Evolutionary conservation across 352 stramenopile genomes (phyloP), one percentile per base, ranked within the genome.

Genomic region (Phytophthora rubi): DNA sequence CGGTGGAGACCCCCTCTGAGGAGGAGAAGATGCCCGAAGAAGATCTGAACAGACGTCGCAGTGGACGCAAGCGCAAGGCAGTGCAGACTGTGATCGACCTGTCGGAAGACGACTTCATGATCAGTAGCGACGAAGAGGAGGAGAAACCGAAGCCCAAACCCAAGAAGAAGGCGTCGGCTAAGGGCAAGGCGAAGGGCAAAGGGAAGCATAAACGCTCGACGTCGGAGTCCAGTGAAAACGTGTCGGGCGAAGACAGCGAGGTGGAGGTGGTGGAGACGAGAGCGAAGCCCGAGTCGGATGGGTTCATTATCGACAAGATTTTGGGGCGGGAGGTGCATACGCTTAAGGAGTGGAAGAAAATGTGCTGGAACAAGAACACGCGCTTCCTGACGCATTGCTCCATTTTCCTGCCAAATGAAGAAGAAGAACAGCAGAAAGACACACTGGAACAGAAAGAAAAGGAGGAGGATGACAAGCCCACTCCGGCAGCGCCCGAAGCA

Each of bases 291-390:
- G 89, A 92, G 52, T 64, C 51, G 15, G 63, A 75, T 9, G 75
- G 67, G 21, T 96, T 94, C 67, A 76, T 95, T 42, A 91, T 97
- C 58, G 89, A 92, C 71, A 97, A 97, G 61, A 53, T 97, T 2
- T 61, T 97, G 30, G 89, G 82, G 21, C 77, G 83, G 3, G 89
- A 97, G 49, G 79, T 85, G 15, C 89, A 95, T 62, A 95, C 89
- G 6, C 48, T 81, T 8, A 93, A 93, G 44, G 81, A 94, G 52
- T 96, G 89, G 89, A 73, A 78, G 52, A 90, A 87, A 47, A 88
- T 91, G 5, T 92, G 88, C 33, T 75, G 69, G 56, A 82, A 88
- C 67, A 90, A 87, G 62, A 92, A 81, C 44, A 93, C 88, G 15
- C 82, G 86, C 32, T 94, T 95, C 44, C 69, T 96, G 28, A 80